Evolutionary conservation across 1,139 yeast species (phyloP), one percentile per base, ranked within the genome.

Genomic region (Pneumocystis sp.): DNA sequence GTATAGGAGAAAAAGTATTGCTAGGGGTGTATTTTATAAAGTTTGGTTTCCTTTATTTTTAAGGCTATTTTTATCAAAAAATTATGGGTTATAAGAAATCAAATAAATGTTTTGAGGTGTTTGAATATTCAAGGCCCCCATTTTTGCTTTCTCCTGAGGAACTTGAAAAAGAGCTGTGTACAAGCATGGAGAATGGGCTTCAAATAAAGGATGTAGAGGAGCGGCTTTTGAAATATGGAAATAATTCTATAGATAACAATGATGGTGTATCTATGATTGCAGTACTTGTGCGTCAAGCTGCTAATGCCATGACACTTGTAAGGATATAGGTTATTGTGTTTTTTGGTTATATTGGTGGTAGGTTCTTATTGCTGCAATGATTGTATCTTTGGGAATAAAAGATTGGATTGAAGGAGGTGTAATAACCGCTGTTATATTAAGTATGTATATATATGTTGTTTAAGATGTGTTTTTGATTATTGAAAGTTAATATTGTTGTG

Each of bases 381-480:
- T 85, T 59, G 86, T 87, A 65, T 86, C 93, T 1, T 80, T 87
- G 63, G 91, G 88, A 19, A 85, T 87, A 70, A 79, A 78, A 66
- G 95, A 87, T 75, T 87, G 89, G 86, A 87, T 87, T 67, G 85
- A 90, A 3, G 95, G 91, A 65, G 95, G 95, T 65, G 95, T 87
- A 42, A 85, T 87, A 73, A 85, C 83, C 0, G 85, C 83, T 65
- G 93, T 87, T 39, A 85, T 87, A 44, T 50, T 50, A 50, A 50
- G 57, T 50, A 50, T 50, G 15, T 44, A 44, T 44, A 50, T 21
- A 21, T 25, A 25, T 21, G 12, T 25, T 19, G 21, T 6, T 44
- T 44, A 12, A 21, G 56, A 44, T 44, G 2, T 5, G 10, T 31
- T 50, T 29, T 50, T 50, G 17, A 50, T 12, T 25, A 21, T 25